These are phyloP conservation scores for Melocanna baccifera DNA, from an alignment of 176 grass and related monocot genomes.

Conservation along the genomic window DNA sequence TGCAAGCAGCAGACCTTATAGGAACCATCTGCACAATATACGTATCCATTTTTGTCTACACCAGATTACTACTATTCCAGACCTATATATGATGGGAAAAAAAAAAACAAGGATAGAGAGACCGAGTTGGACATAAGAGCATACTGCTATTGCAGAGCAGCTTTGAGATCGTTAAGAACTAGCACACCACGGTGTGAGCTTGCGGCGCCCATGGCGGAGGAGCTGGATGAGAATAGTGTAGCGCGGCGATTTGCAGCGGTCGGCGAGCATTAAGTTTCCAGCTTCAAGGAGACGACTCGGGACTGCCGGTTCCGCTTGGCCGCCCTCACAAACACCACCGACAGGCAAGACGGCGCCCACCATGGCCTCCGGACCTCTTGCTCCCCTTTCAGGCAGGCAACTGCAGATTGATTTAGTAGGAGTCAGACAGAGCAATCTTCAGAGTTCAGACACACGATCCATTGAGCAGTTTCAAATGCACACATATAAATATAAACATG, in stretches of 20 bases:
- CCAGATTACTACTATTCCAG: slow-evolving; percentile 37
- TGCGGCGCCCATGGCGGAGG: not conserved
- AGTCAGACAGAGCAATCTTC: not conserved
- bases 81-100: slow-evolving; percentile 47
- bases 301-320: slow-evolving; percentile 84
- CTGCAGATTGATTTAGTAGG: slow-evolving; percentile 37
- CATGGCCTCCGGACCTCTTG: slow-evolving; percentile 96
- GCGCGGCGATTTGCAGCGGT: not conserved
- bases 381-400: slow-evolving; percentile 93
- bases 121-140: slow-evolving; percentile 29
- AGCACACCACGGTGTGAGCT: not conserved
- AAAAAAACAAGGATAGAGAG: slow-evolving; percentile 23
- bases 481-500: not conserved
- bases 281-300: slow-evolving; percentile 89
- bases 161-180: slow-evolving; percentile 29
- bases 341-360: slow-evolving; percentile 86
- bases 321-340: slow-evolving; percentile 63
- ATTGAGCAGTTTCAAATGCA: not conserved
- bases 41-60: slow-evolving; percentile 38
- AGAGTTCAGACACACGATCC: not conserved
- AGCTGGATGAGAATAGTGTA: not conserved
- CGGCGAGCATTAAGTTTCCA: slow-evolving; percentile 51
- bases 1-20: slow-evolving; percentile 31
- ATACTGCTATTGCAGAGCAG: slow-evolving; percentile 28
- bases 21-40: slow-evolving; percentile 40